Conservation (phyloP, 2,329 filamentous ascomycete species). For the Botrytis deweyae region DNA sequence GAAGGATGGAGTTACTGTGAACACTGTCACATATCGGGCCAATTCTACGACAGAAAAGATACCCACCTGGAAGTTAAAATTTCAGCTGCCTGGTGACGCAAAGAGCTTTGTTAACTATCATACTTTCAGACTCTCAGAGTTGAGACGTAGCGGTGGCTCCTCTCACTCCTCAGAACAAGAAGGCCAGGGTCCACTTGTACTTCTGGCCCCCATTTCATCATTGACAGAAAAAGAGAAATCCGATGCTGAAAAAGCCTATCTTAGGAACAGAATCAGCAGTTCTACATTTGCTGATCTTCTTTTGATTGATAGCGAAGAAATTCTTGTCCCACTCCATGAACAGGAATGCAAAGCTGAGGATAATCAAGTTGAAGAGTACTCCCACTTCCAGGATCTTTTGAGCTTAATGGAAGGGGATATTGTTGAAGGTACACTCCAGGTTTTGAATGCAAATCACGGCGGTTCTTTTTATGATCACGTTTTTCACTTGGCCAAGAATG, state of each 20-base stretch:
- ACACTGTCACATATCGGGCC: constrained; percentile 21
- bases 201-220: not conserved
- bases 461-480: constrained; percentile 23
- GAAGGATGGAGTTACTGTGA: not conserved
- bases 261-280: constrained; percentile 23
- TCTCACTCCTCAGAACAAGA: not conserved
- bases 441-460: constrained; percentile 3
- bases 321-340: constrained; percentile 22
- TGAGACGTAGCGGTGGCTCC: not conserved
- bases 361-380: not conserved
- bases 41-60: not conserved
- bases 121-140: not conserved
- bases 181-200: not conserved
- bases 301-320: constrained; percentile 10
- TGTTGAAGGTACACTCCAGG: constrained; percentile 10
- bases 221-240: too few relatives aligned
- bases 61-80: constrained; percentile 24
- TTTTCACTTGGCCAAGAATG: constrained; percentile 1
- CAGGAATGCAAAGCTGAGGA: not conserved
- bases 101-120: constrained; percentile 7
- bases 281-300: constrained; percentile 20
- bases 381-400: constrained; percentile 19
- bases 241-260: not conserved
- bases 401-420: constrained; percentile 14
- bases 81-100: constrained; percentile 21